Conservation (phyloP, 2,329 filamentous ascomycete genomes). For the Diaporthe eres region DNA sequence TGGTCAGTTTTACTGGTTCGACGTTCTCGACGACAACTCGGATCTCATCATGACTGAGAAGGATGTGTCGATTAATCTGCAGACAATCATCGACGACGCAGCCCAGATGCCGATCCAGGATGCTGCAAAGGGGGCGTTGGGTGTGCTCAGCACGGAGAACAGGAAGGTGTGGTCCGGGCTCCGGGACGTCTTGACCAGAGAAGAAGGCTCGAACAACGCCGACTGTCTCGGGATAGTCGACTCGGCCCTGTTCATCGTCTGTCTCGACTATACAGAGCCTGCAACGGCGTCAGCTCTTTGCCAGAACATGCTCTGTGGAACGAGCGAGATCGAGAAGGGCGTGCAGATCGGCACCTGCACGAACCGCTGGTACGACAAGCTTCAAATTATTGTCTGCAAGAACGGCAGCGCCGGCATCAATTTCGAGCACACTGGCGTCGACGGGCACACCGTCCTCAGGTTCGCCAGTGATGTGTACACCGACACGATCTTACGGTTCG, state of each 20-base stretch:
- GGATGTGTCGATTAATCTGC: conserved; percentile 90
- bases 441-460: conserved; percentile 95
- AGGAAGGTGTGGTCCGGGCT: conserved; percentile 95
- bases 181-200: conserved; percentile 87
- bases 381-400: conserved; percentile 99
- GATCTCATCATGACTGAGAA: conserved; percentile 98
- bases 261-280: conserved; percentile 93
- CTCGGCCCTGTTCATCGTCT: conserved; percentile 91
- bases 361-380: conserved; percentile 98
- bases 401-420: conserved; percentile 99
- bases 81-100: conserved; percentile 93
- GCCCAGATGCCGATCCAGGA: conserved; percentile 91
- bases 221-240: conserved; percentile 97
- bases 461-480: conserved; percentile 98
- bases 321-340: conserved; percentile 89
- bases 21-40: conserved; percentile 93
- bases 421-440: conserved; percentile 98
- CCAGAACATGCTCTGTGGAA: conserved; percentile 98
- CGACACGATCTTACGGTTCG: conserved; percentile 96
- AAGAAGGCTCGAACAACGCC: conserved; percentile 92
- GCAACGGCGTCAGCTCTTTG: conserved; percentile 86
- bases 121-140: conserved; percentile 93
- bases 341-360: conserved; percentile 98
- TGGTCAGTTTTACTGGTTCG: conserved; percentile 99
- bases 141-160: conserved; percentile 96